A percentile compares a stretch with the other conserved stretches of the same genome.
Evolutionary conservation across 371 early-diverging fungal genomes (phyloP).

Genomic region (Polyrhizophydium stewartii): DNA sequence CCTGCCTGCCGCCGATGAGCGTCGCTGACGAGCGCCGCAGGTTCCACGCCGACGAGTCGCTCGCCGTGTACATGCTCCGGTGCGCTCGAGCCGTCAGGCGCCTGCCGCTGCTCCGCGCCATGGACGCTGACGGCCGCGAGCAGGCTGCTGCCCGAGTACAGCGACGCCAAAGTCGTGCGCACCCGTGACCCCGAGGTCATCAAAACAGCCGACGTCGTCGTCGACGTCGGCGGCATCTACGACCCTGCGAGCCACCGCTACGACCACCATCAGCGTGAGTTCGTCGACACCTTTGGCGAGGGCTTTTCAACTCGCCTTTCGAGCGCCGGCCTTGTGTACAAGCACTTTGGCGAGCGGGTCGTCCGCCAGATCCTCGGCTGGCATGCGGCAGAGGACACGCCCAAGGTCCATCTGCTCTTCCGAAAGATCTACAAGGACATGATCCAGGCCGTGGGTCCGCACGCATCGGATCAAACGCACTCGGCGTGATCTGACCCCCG

Average conservation of each 20-base stretch:
- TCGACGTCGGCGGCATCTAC: constrained; percentile 97
- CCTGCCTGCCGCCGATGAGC: background rate
- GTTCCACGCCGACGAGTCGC: constrained; percentile 77
- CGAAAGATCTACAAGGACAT: constrained; percentile 74
- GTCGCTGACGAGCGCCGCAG: constrained; percentile 1
- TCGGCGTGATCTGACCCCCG: background rate
- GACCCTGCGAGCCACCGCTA: constrained; percentile 73
- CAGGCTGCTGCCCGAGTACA: constrained; percentile 56
- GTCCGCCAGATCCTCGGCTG: constrained; percentile 58
- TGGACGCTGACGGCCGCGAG: background rate
- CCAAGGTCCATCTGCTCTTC: constrained; percentile 51
- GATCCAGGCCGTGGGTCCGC: constrained; percentile 23
- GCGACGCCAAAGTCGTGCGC: constrained; percentile 70
- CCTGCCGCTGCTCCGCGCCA: background rate
- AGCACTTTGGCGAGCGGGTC: constrained; percentile 83
- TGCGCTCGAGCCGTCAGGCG: background rate
- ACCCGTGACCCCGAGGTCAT: constrained; percentile 83
- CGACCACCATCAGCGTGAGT: constrained; percentile 98
- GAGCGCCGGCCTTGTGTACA: constrained; percentile 38
- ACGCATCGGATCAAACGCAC: background rate
- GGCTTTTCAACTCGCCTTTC: constrained; percentile 75
- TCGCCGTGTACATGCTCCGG: constrained; percentile 86
- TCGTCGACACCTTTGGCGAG: constrained; percentile 80
- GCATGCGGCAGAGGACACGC: constrained; percentile 10
- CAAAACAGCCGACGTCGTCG: constrained; percentile 82